These are phyloP conservation scores for Apiospora phragmitis DNA, from an alignment of 2,329 filamentous ascomycete genomes.

Conservation along the genomic window DNA sequence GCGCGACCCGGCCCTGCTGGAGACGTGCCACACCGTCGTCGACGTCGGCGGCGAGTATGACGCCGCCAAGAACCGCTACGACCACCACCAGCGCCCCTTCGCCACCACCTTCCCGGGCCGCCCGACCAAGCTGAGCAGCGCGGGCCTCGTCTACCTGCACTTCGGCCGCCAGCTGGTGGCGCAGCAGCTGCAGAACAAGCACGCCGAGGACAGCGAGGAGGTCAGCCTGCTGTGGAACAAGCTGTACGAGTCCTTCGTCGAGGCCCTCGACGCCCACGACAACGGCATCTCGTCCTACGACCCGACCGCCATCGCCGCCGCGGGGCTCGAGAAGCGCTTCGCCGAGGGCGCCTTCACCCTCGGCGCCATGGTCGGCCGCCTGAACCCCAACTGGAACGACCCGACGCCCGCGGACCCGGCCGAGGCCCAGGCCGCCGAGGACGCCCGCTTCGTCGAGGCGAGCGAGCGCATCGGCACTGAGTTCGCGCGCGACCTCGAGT, in stretches of 20 bases:
- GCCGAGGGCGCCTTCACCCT: slow-evolving; percentile 81
- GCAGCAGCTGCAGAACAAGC: slow-evolving; percentile 44
- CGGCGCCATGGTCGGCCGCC: slow-evolving; percentile 76
- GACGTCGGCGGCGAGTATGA: slow-evolving; percentile 98
- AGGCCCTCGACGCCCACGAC: slow-evolving; percentile 96
- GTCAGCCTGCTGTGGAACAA: slow-evolving; percentile 80
- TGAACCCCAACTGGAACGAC: slow-evolving; percentile 84
- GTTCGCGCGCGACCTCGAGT: slow-evolving; percentile 79
- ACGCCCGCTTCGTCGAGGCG: slow-evolving; percentile 75
- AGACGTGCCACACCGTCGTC: slow-evolving; percentile 89
- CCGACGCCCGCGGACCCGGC: slow-evolving; percentile 50
- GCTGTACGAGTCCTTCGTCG: slow-evolving; percentile 89
- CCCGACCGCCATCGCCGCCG: slow-evolving; percentile 64
- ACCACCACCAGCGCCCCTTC: slow-evolving; percentile 97
- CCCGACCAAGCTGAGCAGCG: slow-evolving; percentile 86
- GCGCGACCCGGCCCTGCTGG: slow-evolving; percentile 76
- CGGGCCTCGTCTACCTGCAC: slow-evolving; percentile 93
- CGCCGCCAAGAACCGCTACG: slow-evolving; percentile 73
- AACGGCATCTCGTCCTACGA: slow-evolving; percentile 90
- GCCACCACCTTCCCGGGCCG: slow-evolving; percentile 79
- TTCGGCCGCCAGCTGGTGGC: slow-evolving; percentile 86
- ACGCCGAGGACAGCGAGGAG: slow-evolving; percentile 60
- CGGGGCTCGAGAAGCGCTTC: slow-evolving; percentile 80
- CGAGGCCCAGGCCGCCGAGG: slow-evolving; percentile 72
- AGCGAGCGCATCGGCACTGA: slow-evolving; percentile 85